A percentile compares a stretch with the other conserved stretches of the same genome.
phyloP scores from a whole-genome alignment of 2,329 filamentous ascomycete genomes.

The Aspergillus sp. region DNA sequence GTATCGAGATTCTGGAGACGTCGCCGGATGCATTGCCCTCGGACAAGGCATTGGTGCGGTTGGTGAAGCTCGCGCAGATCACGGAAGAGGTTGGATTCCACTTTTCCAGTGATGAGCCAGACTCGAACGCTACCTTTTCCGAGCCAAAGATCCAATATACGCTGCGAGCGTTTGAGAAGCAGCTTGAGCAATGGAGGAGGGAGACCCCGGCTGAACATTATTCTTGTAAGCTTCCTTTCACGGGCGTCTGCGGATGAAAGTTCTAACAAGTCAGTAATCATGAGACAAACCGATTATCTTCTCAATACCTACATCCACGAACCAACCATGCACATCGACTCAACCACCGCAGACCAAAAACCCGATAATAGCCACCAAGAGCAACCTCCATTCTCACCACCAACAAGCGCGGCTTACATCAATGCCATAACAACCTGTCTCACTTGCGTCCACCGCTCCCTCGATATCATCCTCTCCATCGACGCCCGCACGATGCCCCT shows the following conservation, averaged over 20 bases:
- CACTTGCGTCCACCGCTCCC: conserved; percentile 56
- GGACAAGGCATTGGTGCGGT: conserved; percentile 49
- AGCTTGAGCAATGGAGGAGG: conserved; percentile 53
- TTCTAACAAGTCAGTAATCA: conserved; percentile 41
- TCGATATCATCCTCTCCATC: conserved; percentile 58
- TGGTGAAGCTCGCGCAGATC: conserved; percentile 52
- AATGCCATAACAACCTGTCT: conserved; percentile 60
- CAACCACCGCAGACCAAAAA: conserved; percentile 37
- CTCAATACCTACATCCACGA: conserved; percentile 69
- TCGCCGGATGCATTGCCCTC: conserved; percentile 50
- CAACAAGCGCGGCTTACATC: conserved; percentile 52
- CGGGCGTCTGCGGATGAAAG: background rate
- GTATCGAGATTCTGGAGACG: conserved; percentile 48
- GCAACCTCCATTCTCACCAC: conserved; percentile 15
- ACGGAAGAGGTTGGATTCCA: conserved; percentile 61
- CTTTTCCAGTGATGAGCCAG: conserved; percentile 59
- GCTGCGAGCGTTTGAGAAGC: conserved; percentile 56
- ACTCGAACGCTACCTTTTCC: conserved; percentile 44
- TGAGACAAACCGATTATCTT: conserved; percentile 57
- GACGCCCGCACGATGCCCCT: conserved; percentile 52
- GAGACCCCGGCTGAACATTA: conserved; percentile 47
- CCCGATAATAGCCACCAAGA: conserved; percentile 16
- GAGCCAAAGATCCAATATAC: conserved; percentile 58
- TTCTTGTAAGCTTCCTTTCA: conserved; percentile 43
- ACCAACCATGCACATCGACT: conserved; percentile 60